These are phyloP conservation scores for Salvia hispanica DNA, from an alignment of 257 asterid genomes.

Conservation along the genomic window DNA sequence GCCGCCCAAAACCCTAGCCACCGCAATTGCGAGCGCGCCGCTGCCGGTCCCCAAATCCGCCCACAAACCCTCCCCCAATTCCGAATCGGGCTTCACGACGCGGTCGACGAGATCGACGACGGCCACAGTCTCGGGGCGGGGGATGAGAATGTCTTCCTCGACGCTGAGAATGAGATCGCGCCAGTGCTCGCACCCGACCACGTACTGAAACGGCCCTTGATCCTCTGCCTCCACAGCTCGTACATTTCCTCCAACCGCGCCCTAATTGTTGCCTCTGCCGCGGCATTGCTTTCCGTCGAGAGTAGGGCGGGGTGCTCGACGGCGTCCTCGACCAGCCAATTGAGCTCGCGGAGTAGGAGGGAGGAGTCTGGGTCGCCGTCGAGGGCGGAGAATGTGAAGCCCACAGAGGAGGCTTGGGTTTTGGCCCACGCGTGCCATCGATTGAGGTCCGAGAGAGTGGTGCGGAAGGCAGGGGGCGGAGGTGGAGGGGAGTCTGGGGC, in stretches of 20 bases:
- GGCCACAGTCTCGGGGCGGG: slow-evolving; percentile 91
- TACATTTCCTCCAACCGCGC: slow-evolving; percentile 71
- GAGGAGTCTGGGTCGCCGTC: slow-evolving; percentile 78
- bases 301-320: slow-evolving; percentile 44
- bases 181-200: slow-evolving; percentile 98
- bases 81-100: slow-evolving; percentile 44
- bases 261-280: slow-evolving; percentile 46
- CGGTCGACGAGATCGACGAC: slow-evolving; percentile 70
- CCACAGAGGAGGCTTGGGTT: slow-evolving; percentile 52
- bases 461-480: slow-evolving; percentile 56
- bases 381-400: slow-evolving; percentile 56
- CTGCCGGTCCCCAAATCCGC: slow-evolving; percentile 95
- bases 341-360: slow-evolving; percentile 70
- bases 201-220: slow-evolving; percentile 84
- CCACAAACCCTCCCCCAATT: slow-evolving; percentile 65
- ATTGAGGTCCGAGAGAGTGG: slow-evolving; percentile 54
- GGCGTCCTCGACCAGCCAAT: slow-evolving; percentile 78
- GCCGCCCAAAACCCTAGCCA: slow-evolving; percentile 57
- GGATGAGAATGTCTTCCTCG: slow-evolving; percentile 84
- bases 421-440: slow-evolving; percentile 83
- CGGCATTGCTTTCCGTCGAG: slow-evolving; percentile 19
- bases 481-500: slow-evolving; percentile 65
- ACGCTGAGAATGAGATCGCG: slow-evolving; percentile 84
- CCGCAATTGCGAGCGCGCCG: slow-evolving; percentile 87
- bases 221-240: slow-evolving; percentile 76